Evolutionary conservation across 2,329 filamentous ascomycete species (phyloP).

Genomic region (Epichloe baconii): DNA sequence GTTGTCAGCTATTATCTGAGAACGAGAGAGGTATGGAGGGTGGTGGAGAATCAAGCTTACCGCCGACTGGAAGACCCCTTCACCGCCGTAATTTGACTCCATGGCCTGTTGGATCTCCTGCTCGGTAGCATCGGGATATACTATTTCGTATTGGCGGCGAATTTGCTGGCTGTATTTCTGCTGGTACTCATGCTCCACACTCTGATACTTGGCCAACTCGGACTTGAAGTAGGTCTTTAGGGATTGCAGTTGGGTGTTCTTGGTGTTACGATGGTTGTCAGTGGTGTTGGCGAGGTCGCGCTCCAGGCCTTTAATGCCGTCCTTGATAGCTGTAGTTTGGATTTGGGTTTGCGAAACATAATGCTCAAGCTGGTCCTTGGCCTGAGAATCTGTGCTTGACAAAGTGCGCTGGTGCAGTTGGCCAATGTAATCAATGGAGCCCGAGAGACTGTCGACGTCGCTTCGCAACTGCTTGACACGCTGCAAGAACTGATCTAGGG

Average conservation of each 20-base stretch:
- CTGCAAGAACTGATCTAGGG: conserved; percentile 54
- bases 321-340: conserved; percentile 62
- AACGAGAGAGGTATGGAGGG: background rate
- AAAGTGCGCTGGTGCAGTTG: conserved; percentile 60
- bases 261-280: conserved; percentile 48
- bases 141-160: conserved; percentile 66
- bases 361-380: conserved; percentile 48
- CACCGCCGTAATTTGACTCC: conserved; percentile 60
- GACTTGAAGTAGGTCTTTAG: conserved; percentile 61
- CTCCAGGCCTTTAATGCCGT: conserved; percentile 66
- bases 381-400: conserved; percentile 45
- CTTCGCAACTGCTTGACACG: conserved; percentile 54
- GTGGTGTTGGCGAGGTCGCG: conserved; percentile 51
- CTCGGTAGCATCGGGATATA: conserved; percentile 68
- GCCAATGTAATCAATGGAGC: conserved; percentile 53
- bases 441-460: conserved; percentile 54
- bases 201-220: conserved; percentile 56
- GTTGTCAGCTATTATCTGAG: background rate
- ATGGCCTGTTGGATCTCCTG: conserved; percentile 56
- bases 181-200: conserved; percentile 59
- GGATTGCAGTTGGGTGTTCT: conserved; percentile 55
- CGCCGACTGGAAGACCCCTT: conserved; percentile 72
- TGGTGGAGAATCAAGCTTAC: conserved; percentile 32
- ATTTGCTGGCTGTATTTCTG: conserved; percentile 66
- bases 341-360: conserved; percentile 57